phyloP scores from a whole-genome alignment of 306 rosid genomes.

The Alnus rubra region DNA sequence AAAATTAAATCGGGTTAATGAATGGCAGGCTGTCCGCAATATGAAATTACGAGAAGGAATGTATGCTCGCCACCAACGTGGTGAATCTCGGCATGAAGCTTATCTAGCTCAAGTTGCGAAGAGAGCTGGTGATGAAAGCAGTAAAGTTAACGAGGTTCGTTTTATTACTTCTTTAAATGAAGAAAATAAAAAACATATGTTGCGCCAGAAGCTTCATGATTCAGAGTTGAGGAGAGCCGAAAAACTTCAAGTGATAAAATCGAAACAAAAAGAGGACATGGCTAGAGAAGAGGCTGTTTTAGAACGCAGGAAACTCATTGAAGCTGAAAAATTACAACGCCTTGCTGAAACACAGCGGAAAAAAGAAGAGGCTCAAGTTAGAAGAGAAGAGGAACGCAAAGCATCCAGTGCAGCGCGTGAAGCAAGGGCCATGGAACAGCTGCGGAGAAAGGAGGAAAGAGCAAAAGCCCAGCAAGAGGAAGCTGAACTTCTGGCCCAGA shows the following conservation, averaged over 20 bases:
- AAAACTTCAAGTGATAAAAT: constrained; percentile 88
- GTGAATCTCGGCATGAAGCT: constrained; percentile 98
- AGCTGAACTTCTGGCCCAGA: constrained; percentile 97
- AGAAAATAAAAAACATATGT: constrained; percentile 82
- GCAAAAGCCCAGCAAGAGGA: constrained; percentile 99
- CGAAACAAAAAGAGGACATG: constrained; percentile 95
- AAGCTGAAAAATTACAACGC: constrained; percentile 97
- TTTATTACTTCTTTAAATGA: constrained; percentile 93
- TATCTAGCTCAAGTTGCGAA: constrained; percentile 92
- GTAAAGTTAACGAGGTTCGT: constrained; percentile 97
- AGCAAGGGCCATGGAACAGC: constrained; percentile 90
- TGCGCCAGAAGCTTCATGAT: constrained; percentile 95
- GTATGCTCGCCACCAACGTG: constrained; percentile 95
- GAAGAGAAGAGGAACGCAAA: constrained; percentile 98
- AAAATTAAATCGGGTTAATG: constrained; percentile 83
- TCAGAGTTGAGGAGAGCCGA: constrained; percentile 99
- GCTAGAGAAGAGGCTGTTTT: constrained; percentile 98
- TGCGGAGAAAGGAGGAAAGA: constrained; percentile 96
- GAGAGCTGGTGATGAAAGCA: constrained; percentile 99
- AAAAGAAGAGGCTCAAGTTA: constrained; percentile 93
- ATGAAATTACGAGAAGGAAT: constrained; percentile 94
- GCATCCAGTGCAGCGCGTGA: constrained; percentile 99
- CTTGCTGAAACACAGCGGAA: constrained; percentile 94
- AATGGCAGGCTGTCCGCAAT: constrained; percentile 91
- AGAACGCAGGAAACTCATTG: constrained; percentile 89